These are phyloP conservation scores for Candida glucosophila DNA, from an alignment of 1,139 yeast species.

Conservation along the genomic window DNA sequence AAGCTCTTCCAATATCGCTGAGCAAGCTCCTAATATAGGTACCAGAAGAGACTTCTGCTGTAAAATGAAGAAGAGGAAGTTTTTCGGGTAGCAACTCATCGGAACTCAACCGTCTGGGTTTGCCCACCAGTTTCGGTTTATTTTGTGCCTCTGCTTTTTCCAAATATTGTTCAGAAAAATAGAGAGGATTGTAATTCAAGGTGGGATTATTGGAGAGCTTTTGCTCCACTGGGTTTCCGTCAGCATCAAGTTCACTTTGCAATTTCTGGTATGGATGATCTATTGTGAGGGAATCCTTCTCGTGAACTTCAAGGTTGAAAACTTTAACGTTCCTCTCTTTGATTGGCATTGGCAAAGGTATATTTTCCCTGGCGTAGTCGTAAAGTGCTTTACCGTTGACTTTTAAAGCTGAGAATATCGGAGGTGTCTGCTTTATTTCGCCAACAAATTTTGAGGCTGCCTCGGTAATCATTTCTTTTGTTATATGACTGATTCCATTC, in stretches of 20 bases:
- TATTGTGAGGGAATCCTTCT: conserved; percentile 41
- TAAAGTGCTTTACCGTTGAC: conserved; percentile 92
- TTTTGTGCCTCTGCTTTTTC: conserved; percentile 31
- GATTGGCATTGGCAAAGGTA: conserved; percentile 75
- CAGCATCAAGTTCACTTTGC: conserved; percentile 43
- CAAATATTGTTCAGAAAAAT: conserved; percentile 46
- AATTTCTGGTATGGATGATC: conserved; percentile 51
- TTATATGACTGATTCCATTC: conserved; percentile 50
- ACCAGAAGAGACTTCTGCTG: conserved; percentile 84
- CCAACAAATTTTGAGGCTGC: conserved; percentile 65
- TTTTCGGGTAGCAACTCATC: conserved; percentile 20
- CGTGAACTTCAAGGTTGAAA: conserved; percentile 42
- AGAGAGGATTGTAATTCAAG: conserved; percentile 52
- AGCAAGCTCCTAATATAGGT: conserved; percentile 87
- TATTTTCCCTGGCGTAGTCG: conserved; percentile 87
- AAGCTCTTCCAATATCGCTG: conserved; percentile 79
- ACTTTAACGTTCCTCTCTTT: conserved; percentile 68
- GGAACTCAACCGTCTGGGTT: conserved; percentile 17
- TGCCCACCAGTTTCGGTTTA: conserved; percentile 17
- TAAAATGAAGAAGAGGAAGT: conserved; percentile 62
- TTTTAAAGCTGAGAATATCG: conserved; percentile 87
- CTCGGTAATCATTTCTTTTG: conserved; percentile 40
- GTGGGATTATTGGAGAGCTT: conserved; percentile 49
- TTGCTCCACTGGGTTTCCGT: conserved; percentile 40
- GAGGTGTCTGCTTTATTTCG: conserved; percentile 81